Evolutionary conservation across 805 yeast species (phyloP).

Genomic region (Yamadazyma ubonensis): DNA sequence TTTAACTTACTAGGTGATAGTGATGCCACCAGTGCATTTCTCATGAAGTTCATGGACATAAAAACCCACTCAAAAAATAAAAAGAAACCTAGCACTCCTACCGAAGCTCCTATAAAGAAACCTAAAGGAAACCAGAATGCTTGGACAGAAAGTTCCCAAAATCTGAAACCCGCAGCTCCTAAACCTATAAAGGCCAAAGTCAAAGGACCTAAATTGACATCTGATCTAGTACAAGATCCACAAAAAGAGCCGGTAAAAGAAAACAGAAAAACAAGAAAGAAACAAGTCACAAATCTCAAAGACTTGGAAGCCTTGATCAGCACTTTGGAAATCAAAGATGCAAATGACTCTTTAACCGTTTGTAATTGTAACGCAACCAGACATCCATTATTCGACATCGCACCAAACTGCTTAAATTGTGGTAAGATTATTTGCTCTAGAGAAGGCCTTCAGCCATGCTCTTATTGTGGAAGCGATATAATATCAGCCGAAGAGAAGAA

Average conservation of each 20-base stretch:
- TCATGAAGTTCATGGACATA: conserved; percentile 43
- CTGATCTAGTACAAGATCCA: conserved; percentile 10
- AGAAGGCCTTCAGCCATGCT: conserved; percentile 90
- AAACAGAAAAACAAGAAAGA: conserved; percentile 37
- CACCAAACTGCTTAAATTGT: conserved; percentile 92
- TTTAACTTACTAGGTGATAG: conserved; percentile 57
- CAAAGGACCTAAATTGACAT: conserved; percentile 11
- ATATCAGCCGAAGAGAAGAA: conserved; percentile 60
- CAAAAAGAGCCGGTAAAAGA: conserved; percentile 13
- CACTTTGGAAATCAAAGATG: conserved; percentile 41
- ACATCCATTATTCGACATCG: conserved; percentile 85
- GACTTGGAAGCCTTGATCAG: conserved; percentile 65
- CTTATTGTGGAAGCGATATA: conserved; percentile 72
- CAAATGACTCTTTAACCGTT: conserved; percentile 14
- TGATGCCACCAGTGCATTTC: conserved; percentile 49
- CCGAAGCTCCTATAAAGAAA: neutral
- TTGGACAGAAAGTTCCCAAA: neutral
- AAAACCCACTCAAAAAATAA: conserved; percentile 16
- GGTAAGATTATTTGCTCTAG: conserved; percentile 89
- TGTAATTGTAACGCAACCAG: conserved; percentile 86
- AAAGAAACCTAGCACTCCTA: neutral
- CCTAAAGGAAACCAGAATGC: neutral
- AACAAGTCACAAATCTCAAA: conserved; percentile 53
- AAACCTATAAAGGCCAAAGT: neutral
- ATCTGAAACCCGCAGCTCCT: neutral